Percentiles rank a stretch among this genome's conserved stretches.
Conservation (phyloP, 1,284 basidiomycete species). For the Cerrena zonata region DNA sequence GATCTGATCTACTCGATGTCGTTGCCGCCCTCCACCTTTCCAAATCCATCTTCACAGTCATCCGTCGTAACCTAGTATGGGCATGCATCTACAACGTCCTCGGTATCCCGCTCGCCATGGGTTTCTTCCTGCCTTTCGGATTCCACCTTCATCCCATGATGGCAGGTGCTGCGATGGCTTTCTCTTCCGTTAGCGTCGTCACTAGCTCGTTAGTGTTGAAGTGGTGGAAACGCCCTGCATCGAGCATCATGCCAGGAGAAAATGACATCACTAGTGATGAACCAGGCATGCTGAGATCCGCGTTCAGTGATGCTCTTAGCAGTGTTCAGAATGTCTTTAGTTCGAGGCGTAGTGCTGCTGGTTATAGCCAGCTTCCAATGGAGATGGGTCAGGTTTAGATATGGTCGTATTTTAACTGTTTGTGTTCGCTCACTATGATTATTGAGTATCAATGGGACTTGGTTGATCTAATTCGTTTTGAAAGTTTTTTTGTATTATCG, state of each 20-base stretch:
- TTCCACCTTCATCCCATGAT: conserved; percentile 96
- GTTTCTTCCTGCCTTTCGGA: conserved; percentile 87
- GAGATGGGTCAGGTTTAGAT: conserved; percentile 49
- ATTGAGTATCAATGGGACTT: no score
- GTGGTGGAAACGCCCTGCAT: conserved; percentile 75
- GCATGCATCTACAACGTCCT: conserved; percentile 90
- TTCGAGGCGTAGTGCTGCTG: conserved; percentile 34
- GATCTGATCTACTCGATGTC: conserved; percentile 91
- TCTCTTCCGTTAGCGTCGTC: conserved; percentile 94
- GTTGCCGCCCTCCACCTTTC: conserved; percentile 93
- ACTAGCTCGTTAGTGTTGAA: conserved; percentile 81
- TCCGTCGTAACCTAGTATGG: conserved; percentile 86
- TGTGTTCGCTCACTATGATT: no score
- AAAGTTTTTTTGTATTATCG: no score
- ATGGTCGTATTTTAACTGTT: conserved; percentile 3
- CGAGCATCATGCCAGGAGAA: conserved; percentile 64
- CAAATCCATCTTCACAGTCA: conserved; percentile 83
- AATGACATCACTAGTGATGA: conserved; percentile 26
- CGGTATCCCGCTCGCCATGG: conserved; percentile 98
- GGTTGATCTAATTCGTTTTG: not conserved
- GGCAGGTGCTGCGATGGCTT: conserved; percentile 96
- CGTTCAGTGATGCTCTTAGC: conserved; percentile 38
- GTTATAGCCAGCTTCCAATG: conserved; percentile 66
- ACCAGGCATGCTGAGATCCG: conserved; percentile 22
- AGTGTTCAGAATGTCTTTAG: conserved; percentile 39